Conservation (phyloP, 306 rosid genomes). For the Spatholobus suberectus region DNA sequence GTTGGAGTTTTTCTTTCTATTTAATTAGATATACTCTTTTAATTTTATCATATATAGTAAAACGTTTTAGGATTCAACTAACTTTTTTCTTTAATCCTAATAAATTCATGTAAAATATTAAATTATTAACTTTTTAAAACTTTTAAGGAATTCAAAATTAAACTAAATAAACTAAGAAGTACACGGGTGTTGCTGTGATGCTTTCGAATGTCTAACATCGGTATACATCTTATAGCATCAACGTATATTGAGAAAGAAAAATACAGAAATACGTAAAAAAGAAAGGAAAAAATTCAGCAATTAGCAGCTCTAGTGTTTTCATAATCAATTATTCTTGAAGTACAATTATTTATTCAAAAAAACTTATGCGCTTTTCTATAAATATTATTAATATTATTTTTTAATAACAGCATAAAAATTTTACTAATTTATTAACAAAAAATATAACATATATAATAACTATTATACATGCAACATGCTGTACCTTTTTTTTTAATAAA, state of each 20-base stretch:
- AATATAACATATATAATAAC: no score
- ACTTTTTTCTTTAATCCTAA: not conserved
- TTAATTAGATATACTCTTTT: not conserved
- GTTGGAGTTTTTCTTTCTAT: not conserved
- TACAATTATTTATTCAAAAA: not conserved
- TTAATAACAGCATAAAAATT: not conserved
- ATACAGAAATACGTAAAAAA: not conserved
- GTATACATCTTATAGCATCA: not conserved
- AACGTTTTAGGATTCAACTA: not conserved
- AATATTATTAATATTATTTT: no score
- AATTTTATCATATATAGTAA: not conserved
- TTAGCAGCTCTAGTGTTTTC: not conserved
- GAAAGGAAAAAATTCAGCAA: not conserved
- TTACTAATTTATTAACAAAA: no score
- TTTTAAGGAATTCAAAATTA: not conserved
- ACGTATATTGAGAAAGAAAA: not conserved
- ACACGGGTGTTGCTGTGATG: no score
- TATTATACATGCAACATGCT: no score
- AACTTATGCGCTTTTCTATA: not conserved
- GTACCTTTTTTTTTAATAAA: no score
- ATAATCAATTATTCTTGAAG: not conserved
- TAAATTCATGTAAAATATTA: not conserved
- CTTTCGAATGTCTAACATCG: not conserved
- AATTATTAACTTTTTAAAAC: not conserved
- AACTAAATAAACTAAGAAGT: not conserved